Evolutionary conservation across 2,329 filamentous ascomycete genomes (phyloP), one percentile per base, ranked within the genome.

Genomic region (Fusarium sp.): DNA sequence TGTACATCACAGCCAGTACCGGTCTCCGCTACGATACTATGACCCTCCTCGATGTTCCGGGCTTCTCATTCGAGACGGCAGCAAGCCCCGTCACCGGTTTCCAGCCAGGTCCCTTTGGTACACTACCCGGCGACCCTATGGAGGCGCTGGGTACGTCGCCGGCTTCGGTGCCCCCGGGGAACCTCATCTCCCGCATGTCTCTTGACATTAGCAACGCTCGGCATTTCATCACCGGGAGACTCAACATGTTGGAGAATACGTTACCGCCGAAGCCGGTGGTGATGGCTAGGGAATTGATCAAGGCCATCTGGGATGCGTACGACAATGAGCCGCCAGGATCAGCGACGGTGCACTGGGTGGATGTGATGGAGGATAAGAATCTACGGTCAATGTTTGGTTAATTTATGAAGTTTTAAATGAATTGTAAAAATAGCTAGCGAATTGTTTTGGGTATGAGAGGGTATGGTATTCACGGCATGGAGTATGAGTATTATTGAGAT

Each of bases 281-380:
- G 1, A 82, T 86, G n/a, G 84, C 84, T 2, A 84, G 84, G 69
- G 77, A 84, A 45, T 78, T 86, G 2, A 79, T 85, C 9, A 82
- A 80, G n/a, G 81, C 83, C 0, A 82, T 86, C 2, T 86, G 84
- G 84, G 79, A 78, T 1, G 82, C 81, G 0, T 86, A 86, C 23
- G 84, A 86, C 39, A 74, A 69, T 4, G 84, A 85, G 56, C 20
- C 70, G 10, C 78, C 80, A 5, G 82, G 79, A 0, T 75, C 78
- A 1, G 67, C 77, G 13, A 71, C 79, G 11, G 84, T 84, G 1
- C 84, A 86, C 50, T 86, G 84, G 84, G 78, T 85, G 5, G 84
- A 86, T 59, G 82, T 86, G 6, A 86, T 85, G 84, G 82, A 82
- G 59, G 76, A 80, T 5, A 79, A 79, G 18, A 77, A 81, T 27